Evolutionary conservation across 2,329 filamentous ascomycete species (phyloP).

Genomic region (Onygenales sp.): DNA sequence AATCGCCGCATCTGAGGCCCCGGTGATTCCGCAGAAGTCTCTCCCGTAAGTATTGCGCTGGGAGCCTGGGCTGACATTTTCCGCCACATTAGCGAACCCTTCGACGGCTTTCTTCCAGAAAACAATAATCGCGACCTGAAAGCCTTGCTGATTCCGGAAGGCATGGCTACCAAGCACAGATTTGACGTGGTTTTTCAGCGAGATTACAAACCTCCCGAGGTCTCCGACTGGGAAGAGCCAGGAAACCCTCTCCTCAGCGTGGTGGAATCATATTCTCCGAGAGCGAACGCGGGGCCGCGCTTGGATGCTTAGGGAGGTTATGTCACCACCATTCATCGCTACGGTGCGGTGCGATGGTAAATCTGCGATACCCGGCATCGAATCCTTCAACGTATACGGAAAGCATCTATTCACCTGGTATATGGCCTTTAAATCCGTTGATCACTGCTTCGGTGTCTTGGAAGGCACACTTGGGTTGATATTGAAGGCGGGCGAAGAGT

Average conservation of each 20-base stretch:
- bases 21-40: constrained; percentile 46
- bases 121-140: constrained; percentile 44
- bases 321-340: constrained; percentile 41
- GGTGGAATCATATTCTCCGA: constrained; percentile 42
- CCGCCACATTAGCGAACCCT: constrained; percentile 47
- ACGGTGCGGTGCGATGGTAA: constrained; percentile 39
- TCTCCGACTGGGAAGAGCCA: constrained; percentile 31
- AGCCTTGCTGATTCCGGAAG: constrained; percentile 43
- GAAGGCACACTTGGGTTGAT: constrained; percentile 39
- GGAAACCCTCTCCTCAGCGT: constrained; percentile 32
- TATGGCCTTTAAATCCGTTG: constrained; percentile 38
- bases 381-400: constrained; percentile 33
- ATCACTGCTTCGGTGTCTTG: constrained; percentile 44
- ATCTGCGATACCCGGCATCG: constrained; percentile 47
- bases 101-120: constrained; percentile 42
- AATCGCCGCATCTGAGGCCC: constrained; percentile 44
- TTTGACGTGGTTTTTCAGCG: constrained; percentile 48
- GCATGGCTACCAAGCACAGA: constrained; percentile 46
- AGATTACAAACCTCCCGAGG: constrained; percentile 38
- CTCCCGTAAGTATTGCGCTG: constrained; percentile 46
- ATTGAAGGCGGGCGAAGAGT: constrained; percentile 20
- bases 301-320: constrained; percentile 39
- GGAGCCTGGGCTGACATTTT: constrained; percentile 55
- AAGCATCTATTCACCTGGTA: constrained; percentile 26
- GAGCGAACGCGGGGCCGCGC: constrained; percentile 40